Conservation (phyloP, 2,329 filamentous ascomycete species). For the Ascochyta pisi region DNA sequence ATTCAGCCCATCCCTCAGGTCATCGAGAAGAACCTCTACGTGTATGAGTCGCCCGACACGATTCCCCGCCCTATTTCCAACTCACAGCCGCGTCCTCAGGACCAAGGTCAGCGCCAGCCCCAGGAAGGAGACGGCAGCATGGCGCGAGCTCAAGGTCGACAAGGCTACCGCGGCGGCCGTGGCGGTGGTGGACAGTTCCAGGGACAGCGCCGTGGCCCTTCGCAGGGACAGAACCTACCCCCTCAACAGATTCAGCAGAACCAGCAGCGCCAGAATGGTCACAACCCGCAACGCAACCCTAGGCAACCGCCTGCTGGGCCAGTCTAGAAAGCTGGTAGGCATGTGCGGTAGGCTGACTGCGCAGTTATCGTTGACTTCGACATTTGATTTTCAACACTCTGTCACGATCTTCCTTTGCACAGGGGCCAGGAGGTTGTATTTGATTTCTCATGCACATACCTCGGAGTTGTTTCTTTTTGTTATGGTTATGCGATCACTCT, state of each 20-base stretch:
- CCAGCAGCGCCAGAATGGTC: conserved; percentile 46
- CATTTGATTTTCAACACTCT: conserved; percentile 23
- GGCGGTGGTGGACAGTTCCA: conserved; percentile 45
- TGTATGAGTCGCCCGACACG: conserved; percentile 94
- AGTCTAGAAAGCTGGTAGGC: conserved; percentile 30
- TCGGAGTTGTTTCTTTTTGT: conserved; percentile 34
- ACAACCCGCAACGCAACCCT: conserved; percentile 43
- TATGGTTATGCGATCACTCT: conserved; percentile 40
- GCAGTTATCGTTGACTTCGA: conserved; percentile 40
- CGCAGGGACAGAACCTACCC: conserved; percentile 15
- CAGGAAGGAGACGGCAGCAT: conserved; percentile 39
- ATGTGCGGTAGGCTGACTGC: conserved; percentile 32
- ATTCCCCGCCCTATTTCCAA: conserved; percentile 83
- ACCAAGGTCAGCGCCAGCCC: conserved; percentile 25
- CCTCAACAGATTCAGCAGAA: conserved; percentile 32
- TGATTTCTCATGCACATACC: conserved; percentile 38
- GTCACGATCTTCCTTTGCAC: conserved; percentile 43
- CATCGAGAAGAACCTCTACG: conserved; percentile 98
- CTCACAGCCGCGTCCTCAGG: conserved; percentile 44
- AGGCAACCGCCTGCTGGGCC: conserved; percentile 42
- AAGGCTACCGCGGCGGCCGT: conserved; percentile 44
- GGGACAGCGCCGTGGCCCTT: conserved; percentile 38
- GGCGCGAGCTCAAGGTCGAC: conserved; percentile 36
- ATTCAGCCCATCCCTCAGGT: conserved; percentile 93
- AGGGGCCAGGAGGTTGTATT: conserved; percentile 34